phyloP scores from a whole-genome alignment of 164 flowering plant species.

The Stephania yunnanensis region DNA sequence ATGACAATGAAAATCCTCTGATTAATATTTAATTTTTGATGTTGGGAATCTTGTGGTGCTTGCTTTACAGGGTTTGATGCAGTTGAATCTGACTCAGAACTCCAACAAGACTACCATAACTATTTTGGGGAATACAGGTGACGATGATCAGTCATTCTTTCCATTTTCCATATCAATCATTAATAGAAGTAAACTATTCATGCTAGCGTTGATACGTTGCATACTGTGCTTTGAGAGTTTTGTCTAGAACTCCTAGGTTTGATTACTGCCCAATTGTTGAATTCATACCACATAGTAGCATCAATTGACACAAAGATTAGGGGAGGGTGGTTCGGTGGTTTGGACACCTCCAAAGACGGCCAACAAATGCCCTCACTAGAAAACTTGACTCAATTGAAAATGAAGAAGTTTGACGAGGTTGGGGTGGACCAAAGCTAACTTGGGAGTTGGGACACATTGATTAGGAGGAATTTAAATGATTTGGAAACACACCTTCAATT shows the following conservation, averaged over 20 bases:
- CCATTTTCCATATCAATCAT: neutral
- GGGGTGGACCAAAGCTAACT: no score
- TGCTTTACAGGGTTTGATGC: constrained; percentile 30
- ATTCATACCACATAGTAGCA: neutral
- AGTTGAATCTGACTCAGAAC: constrained; percentile 52
- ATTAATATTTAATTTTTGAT: constrained; percentile 6
- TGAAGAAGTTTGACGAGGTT: no score
- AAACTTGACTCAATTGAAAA: no score
- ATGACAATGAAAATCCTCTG: no score
- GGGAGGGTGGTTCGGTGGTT: no score
- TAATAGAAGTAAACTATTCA: neutral
- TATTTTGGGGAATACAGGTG: constrained; percentile 76
- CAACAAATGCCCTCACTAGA: no score
- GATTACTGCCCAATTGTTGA: neutral
- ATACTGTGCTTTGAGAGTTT: neutral
- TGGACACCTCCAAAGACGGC: no score
- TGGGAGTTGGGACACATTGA: no score
- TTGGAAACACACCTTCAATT: no score
- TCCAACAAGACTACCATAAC: constrained; percentile 52
- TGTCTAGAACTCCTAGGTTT: neutral
- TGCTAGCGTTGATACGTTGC: neutral
- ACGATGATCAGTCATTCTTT: neutral
- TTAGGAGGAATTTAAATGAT: no score
- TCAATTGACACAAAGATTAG: no score
- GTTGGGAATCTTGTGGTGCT: constrained; percentile 3